A percentile compares a stretch with the other conserved stretches of the same genome.
phyloP scores from a whole-genome alignment of 352 stramenopile species.

The Globisporangium echinulatum region DNA sequence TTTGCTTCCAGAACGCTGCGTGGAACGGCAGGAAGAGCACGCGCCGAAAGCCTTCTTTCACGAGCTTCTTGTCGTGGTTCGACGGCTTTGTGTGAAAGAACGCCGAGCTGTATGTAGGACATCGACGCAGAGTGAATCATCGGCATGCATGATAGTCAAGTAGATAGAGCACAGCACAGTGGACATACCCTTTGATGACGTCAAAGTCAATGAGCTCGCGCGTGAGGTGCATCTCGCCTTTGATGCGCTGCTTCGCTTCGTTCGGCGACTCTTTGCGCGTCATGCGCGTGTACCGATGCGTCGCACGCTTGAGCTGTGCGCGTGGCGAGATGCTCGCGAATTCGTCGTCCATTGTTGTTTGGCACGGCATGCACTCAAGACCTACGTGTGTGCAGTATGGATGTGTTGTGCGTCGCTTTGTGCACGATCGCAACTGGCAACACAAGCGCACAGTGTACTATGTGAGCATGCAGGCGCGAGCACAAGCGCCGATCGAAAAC shows the following conservation, averaged over 20 bases:
- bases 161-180: neutral
- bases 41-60: conserved; percentile 61
- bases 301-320: conserved; percentile 18
- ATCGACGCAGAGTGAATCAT: neutral
- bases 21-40: conserved; percentile 74
- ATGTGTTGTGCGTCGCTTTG: no score
- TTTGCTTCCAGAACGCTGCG: conserved; percentile 66
- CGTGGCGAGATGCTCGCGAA: conserved; percentile 23
- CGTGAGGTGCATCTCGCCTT: conserved; percentile 54
- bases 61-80: conserved; percentile 73
- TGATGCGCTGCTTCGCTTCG: conserved; percentile 32
- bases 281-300: conserved; percentile 21
- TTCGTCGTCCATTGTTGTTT: conserved; percentile 28
- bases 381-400: no score
- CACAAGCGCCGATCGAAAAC: neutral
- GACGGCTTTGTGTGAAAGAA: conserved; percentile 84
- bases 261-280: conserved; percentile 49
- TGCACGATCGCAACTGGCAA: neutral
- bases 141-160: neutral
- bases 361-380: conserved; percentile 2
- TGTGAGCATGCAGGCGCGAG: neutral
- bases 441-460: no score
- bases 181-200: conserved; percentile 72
- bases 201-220: conserved; percentile 85
- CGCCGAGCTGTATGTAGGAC: conserved; percentile 33